A percentile compares a stretch with the other conserved stretches of the same genome.
These are phyloP conservation scores for Symbiodinium natans DNA, from an alignment of 73 alveolate genomes.

Conservation along the genomic window DNA sequence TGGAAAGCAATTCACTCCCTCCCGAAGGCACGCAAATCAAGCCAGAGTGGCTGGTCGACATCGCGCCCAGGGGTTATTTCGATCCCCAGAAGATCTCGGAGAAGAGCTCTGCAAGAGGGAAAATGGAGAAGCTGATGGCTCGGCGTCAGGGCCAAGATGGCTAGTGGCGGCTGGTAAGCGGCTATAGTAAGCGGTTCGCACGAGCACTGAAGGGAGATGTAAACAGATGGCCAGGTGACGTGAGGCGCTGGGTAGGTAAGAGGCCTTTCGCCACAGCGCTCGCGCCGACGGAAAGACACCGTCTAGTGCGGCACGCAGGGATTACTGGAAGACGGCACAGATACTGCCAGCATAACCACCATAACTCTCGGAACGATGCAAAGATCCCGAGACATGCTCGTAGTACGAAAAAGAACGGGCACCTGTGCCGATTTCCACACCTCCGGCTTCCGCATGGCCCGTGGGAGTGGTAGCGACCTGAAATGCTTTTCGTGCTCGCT, in stretches of 20 bases:
- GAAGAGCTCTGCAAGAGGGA: slow-evolving; percentile 39
- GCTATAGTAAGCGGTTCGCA: background rate
- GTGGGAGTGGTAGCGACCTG: too few species aligned
- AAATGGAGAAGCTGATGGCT: slow-evolving; percentile 14
- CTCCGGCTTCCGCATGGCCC: too few species aligned
- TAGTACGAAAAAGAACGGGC: too few species aligned
- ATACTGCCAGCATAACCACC: too few species aligned
- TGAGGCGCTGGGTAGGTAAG: background rate
- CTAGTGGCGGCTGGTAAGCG: background rate
- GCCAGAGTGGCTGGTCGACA: slow-evolving; percentile 98
- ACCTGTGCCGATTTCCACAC: too few species aligned
- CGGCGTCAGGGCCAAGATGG: slow-evolving; percentile 49
- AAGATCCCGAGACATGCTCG: too few species aligned
- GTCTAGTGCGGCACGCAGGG: background rate
- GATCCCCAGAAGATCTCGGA: slow-evolving; percentile 50
- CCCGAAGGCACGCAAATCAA: slow-evolving; percentile 95
- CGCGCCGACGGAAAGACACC: background rate
- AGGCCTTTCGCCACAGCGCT: background rate
- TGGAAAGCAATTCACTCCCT: background rate
- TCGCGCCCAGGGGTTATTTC: slow-evolving; percentile 97
- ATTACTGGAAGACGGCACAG: too few species aligned
- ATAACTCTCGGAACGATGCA: too few species aligned
- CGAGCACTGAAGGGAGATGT: background rate
- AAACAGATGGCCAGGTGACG: background rate
- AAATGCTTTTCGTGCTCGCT: too few species aligned